Evolutionary conservation across 345 rosid species (phyloP).

Genomic region (Eutrema japonicum): DNA sequence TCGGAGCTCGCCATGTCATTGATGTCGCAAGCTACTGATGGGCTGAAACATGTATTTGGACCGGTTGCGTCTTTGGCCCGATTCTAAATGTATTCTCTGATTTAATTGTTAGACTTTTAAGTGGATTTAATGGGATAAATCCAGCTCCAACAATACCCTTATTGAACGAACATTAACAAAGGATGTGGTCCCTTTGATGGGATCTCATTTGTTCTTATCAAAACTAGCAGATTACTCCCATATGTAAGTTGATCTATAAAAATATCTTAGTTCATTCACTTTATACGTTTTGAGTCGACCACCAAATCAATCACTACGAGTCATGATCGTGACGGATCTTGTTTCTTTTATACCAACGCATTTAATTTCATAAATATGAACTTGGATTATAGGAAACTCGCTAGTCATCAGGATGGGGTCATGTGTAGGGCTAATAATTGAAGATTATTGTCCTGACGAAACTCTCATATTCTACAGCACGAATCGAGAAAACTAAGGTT

Average conservation of each 20-base stretch:
- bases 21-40: too few species aligned
- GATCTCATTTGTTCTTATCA: slow-evolving; percentile 10
- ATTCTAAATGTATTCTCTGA: too few species aligned
- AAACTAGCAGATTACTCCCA: background rate
- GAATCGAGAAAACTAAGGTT: background rate
- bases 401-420: slow-evolving; percentile 17
- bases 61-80: too few species aligned
- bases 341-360: slow-evolving; percentile 13
- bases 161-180: background rate
- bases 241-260: background rate
- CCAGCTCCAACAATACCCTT: too few species aligned
- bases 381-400: background rate
- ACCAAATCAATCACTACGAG: slow-evolving; percentile 10
- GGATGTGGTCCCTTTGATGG: background rate
- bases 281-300: background rate
- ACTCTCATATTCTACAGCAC: background rate
- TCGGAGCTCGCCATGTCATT: too few species aligned
- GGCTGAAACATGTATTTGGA: too few species aligned
- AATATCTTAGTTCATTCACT: background rate
- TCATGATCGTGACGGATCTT: slow-evolving; percentile 10
- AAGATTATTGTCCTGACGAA: background rate
- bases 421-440: background rate
- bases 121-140: too few species aligned
- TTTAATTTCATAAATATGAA: slow-evolving; percentile 3
- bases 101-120: too few species aligned